Percentiles rank a stretch among this genome's conserved stretches.
Evolutionary conservation across 306 rosid genomes (phyloP).

Genomic region (Dalbergia cochinchinensis): DNA sequence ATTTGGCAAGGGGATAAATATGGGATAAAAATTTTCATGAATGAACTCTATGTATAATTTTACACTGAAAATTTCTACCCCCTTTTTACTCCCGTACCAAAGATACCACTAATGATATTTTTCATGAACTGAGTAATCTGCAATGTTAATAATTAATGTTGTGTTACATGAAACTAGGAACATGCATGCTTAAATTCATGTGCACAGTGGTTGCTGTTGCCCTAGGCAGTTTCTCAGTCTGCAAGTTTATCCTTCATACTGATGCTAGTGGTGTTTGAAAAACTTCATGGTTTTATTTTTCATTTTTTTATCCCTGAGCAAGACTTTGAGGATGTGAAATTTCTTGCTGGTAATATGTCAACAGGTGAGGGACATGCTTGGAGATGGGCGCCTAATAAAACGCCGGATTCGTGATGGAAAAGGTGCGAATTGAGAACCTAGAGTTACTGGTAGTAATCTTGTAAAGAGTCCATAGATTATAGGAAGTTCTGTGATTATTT

Average conservation of each 20-base stretch:
- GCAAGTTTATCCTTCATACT: conserved; percentile 30
- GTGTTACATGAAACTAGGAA: not conserved
- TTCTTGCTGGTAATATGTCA: conserved; percentile 45
- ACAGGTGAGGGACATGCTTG: conserved; percentile 98
- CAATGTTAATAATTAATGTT: conserved; percentile 16
- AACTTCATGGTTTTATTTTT: conserved; percentile 20
- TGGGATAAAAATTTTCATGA: no score
- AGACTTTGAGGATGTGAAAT: conserved; percentile 29
- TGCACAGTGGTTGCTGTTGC: conserved; percentile 19
- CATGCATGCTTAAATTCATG: not conserved
- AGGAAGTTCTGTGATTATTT: conserved; percentile 32
- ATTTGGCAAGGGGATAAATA: no score
- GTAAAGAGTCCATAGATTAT: conserved; percentile 21
- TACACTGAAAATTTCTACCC: no score
- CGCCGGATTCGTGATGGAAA: conserved; percentile 88
- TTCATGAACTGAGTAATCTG: not conserved
- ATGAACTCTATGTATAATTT: no score
- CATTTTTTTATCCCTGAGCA: not conserved
- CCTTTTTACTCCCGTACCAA: no score
- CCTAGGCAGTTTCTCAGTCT: conserved; percentile 11
- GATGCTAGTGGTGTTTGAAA: conserved; percentile 17
- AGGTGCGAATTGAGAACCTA: conserved; percentile 61
- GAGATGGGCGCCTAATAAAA: conserved; percentile 95
- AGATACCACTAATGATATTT: not conserved
- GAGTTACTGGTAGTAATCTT: conserved; percentile 30